Conservation (phyloP, 495 filamentous ascomycete genomes). For the Neurospora sp. region DNA sequence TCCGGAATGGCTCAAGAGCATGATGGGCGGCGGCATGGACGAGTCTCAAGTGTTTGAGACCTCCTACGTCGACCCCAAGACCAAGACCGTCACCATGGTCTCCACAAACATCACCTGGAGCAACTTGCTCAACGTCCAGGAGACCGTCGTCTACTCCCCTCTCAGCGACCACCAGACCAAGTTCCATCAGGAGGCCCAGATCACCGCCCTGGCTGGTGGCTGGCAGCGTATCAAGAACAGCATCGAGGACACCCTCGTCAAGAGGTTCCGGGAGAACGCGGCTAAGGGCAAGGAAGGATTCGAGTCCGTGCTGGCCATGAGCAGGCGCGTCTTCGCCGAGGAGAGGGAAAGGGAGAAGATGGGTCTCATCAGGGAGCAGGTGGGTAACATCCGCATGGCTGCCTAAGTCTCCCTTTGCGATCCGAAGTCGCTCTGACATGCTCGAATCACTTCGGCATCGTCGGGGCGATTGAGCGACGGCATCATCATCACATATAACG, state of each 20-base stretch:
- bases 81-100: conserved; percentile 86
- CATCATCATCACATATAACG: background rate
- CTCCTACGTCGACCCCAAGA: conserved; percentile 76
- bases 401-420: background rate
- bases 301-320: conserved; percentile 89
- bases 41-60: conserved; percentile 87
- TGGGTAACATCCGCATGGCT: conserved; percentile 21
- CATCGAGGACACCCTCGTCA: conserved; percentile 85
- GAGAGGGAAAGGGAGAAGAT: conserved; percentile 45
- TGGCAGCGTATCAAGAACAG: conserved; percentile 92
- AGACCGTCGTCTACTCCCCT: conserved; percentile 79
- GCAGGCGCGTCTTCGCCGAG: conserved; percentile 81
- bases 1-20: conserved; percentile 71
- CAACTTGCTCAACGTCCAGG: conserved; percentile 77
- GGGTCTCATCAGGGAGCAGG: conserved; percentile 18
- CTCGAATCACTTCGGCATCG: background rate
- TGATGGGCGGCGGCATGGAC: conserved; percentile 57
- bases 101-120: conserved; percentile 83
- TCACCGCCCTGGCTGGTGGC: conserved; percentile 88
- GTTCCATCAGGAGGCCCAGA: conserved; percentile 80
- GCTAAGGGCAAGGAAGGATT: conserved; percentile 83
- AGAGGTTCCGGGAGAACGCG: conserved; percentile 85
- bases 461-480: background rate
- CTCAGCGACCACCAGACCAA: conserved; percentile 54
- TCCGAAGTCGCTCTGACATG: background rate